Percentiles rank a stretch among this genome's conserved stretches.
phyloP scores from a whole-genome alignment of 139 green algal species.

The Chlamydomonas applanata region DNA sequence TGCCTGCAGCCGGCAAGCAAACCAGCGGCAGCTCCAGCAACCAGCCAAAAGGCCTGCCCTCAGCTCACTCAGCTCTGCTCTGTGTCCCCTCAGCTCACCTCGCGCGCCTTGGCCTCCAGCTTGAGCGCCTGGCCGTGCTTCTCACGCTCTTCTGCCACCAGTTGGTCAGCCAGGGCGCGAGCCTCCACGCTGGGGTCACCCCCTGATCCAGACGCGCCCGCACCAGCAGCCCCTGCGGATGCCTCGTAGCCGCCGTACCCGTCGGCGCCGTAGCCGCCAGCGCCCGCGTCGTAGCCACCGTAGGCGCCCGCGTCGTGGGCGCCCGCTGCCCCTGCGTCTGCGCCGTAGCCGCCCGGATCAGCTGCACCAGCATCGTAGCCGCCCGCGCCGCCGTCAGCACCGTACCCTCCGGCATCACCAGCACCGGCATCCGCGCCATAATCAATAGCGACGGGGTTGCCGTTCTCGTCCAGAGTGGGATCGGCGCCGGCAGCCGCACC shows the following conservation, averaged over 20 bases:
- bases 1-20: not conserved
- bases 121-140: slow-evolving; percentile 36
- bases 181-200: not conserved
- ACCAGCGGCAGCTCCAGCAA: too few relatives aligned
- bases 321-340: not conserved
- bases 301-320: not conserved
- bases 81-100: not conserved
- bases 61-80: too few relatives aligned
- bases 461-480: too few relatives aligned
- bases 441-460: too few relatives aligned
- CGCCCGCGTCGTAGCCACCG: not conserved
- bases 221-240: not conserved
- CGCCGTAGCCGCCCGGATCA: not conserved
- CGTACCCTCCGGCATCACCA: too few relatives aligned
- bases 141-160: slow-evolving; percentile 32
- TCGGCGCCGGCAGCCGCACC: too few relatives aligned
- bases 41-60: too few relatives aligned
- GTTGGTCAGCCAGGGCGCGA: not conserved
- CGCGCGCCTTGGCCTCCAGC: slow-evolving; percentile 35
- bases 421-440: too few relatives aligned
- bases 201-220: not conserved
- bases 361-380: not conserved
- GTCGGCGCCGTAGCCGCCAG: not conserved
- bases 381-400: too few relatives aligned
- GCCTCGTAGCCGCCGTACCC: not conserved